Percentiles rank a stretch among this genome's conserved stretches.
These are phyloP conservation scores for Triangularia setosa DNA, from an alignment of 2,329 filamentous ascomycete genomes.

Conservation along the genomic window DNA sequence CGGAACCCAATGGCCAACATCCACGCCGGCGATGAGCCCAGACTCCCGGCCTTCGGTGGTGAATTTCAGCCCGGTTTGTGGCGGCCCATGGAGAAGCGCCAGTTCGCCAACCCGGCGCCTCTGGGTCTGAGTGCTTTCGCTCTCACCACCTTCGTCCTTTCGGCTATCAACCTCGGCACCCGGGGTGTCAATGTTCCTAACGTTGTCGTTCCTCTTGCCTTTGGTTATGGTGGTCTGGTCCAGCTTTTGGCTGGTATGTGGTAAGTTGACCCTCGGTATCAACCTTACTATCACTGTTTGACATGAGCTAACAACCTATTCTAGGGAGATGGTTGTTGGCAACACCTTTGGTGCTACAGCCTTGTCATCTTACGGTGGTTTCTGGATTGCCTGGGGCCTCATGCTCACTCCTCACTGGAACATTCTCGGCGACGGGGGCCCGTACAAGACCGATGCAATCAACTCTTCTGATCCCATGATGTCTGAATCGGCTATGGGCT, in stretches of 20 bases:
- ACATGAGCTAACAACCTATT: slow-evolving; percentile 11
- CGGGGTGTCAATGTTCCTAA: slow-evolving; percentile 58
- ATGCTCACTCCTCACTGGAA: slow-evolving; percentile 66
- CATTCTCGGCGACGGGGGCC: slow-evolving; percentile 45
- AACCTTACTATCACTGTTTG: background rate
- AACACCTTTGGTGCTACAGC: slow-evolving; percentile 85
- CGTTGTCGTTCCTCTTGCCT: slow-evolving; percentile 65
- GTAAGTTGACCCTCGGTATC: slow-evolving; percentile 46
- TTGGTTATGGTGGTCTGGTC: slow-evolving; percentile 73
- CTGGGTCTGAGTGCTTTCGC: slow-evolving; percentile 76
- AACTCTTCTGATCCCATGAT: slow-evolving; percentile 37
- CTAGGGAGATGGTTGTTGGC: slow-evolving; percentile 79
- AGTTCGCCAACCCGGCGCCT: slow-evolving; percentile 76
- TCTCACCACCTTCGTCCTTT: slow-evolving; percentile 77
- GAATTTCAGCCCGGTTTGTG: slow-evolving; percentile 69
- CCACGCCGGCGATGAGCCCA: slow-evolving; percentile 31
- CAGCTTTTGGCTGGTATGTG: slow-evolving; percentile 84
- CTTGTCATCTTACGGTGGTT: slow-evolving; percentile 76
- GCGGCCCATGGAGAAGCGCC: slow-evolving; percentile 61
- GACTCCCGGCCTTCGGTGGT: slow-evolving; percentile 62
- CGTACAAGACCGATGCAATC: slow-evolving; percentile 36
- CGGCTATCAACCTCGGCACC: slow-evolving; percentile 66
- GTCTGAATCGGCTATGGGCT: slow-evolving; percentile 60
- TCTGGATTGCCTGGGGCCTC: slow-evolving; percentile 76
- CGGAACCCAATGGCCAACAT: slow-evolving; percentile 38